These are phyloP conservation scores for Corylus americana DNA, from an alignment of 306 rosid genomes.

Conservation along the genomic window DNA sequence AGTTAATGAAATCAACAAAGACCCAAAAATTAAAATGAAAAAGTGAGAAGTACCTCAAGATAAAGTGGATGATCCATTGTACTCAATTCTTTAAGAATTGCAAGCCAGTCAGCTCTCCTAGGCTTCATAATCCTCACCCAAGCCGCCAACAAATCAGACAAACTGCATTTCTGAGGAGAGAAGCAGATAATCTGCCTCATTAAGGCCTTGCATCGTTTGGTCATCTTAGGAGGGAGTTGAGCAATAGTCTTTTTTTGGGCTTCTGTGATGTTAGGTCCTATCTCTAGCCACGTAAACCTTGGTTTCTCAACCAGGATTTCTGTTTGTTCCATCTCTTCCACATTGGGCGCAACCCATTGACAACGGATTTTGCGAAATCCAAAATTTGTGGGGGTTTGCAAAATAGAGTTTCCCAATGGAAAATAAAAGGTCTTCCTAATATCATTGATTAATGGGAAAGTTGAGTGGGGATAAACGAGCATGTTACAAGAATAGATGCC, in stretches of 20 bases:
- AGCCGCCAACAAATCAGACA: constrained; percentile 56
- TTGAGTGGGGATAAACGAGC: constrained; percentile 30
- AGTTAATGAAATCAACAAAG: background rate
- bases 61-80: constrained; percentile 60
- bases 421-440: constrained; percentile 21
- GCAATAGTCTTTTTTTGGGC: constrained; percentile 58
- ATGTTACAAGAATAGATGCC: constrained; percentile 37
- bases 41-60: constrained; percentile 51
- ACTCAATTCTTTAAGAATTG: constrained; percentile 68
- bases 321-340: constrained; percentile 31
- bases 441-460: constrained; percentile 27
- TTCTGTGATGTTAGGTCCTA: constrained; percentile 42
- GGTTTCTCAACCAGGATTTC: constrained; percentile 35
- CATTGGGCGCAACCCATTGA: constrained; percentile 27
- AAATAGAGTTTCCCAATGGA: constrained; percentile 5
- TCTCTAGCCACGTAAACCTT: constrained; percentile 62
- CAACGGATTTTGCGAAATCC: constrained; percentile 26
- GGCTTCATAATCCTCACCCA: constrained; percentile 90
- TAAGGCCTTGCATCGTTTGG: constrained; percentile 69
- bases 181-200: constrained; percentile 87
- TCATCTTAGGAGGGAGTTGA: constrained; percentile 62
- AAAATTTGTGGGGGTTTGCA: constrained; percentile 23
- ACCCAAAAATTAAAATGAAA: constrained; percentile 10
- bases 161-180: constrained; percentile 44
- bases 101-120: constrained; percentile 82